phyloP scores from a whole-genome alignment of 257 asterid species.

The Nicotiana attenuata region DNA sequence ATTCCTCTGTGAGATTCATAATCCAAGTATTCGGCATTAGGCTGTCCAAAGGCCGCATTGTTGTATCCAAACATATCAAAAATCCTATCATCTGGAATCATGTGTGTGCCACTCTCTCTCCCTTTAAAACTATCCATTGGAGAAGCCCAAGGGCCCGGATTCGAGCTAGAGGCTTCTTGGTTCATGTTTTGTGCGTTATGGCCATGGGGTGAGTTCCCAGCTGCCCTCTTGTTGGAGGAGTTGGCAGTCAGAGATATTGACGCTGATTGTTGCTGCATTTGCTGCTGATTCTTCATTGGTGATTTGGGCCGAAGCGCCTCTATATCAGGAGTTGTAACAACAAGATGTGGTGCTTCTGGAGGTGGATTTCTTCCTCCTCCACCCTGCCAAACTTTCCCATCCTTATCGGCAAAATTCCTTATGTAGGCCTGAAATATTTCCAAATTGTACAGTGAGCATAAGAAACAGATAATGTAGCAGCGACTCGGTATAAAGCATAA shows the following conservation, averaged over 20 bases:
- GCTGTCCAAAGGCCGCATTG: slow-evolving; percentile 42
- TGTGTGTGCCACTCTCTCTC: slow-evolving; percentile 40
- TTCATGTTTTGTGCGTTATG: slow-evolving; percentile 34
- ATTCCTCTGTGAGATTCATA: slow-evolving; percentile 59
- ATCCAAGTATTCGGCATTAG: slow-evolving; percentile 44
- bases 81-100: slow-evolving; percentile 45
- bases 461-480: too few relatives aligned
- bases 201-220: slow-evolving; percentile 60
- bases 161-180: slow-evolving; percentile 58
- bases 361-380: slow-evolving; percentile 99
- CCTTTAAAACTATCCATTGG: slow-evolving; percentile 45
- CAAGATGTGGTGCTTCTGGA: slow-evolving; percentile 96
- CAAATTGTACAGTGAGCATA: slow-evolving; percentile 14
- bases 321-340: slow-evolving; percentile 84
- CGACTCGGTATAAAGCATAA: too few relatives aligned
- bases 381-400: slow-evolving; percentile 93
- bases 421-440: slow-evolving; percentile 49
- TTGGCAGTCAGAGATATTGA: slow-evolving; percentile 53
- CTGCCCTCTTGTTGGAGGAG: slow-evolving; percentile 54
- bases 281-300: slow-evolving; percentile 97
- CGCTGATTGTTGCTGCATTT: slow-evolving; percentile 56
- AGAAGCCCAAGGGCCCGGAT: slow-evolving; percentile 63
- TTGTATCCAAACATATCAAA: slow-evolving; percentile 56
- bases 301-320: slow-evolving; percentile 94
- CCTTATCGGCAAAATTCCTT: slow-evolving; percentile 66